Evolutionary conservation across 2,329 filamentous ascomycete species (phyloP), one percentile per base, ranked within the genome.

Genomic region (Celoporthe dispersa): DNA sequence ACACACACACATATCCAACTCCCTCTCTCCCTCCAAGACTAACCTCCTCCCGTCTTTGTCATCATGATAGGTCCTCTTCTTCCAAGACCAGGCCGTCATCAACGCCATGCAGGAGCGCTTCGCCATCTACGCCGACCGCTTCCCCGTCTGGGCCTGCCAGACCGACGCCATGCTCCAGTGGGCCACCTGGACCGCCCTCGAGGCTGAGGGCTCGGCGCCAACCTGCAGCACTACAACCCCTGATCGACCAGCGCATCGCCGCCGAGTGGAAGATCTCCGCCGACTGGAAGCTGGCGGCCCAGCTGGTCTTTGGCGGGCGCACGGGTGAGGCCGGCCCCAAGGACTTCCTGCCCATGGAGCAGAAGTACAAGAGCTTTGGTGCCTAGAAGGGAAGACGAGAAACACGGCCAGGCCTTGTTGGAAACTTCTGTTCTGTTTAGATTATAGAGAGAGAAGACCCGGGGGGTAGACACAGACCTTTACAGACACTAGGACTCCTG

Each of bases 141-240:
- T 97, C 86, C 89, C 90, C 72, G 78, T 79, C 75, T 97, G 93
- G 92, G 89, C 90, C 69, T 84, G 87, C 73, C 93, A 97, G 82
- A 90, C 90, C 73, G 87, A 87, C 79, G 94, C 87, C 80, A 97
- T 97, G 89, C 88, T 93, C 77, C 92, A 97, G 84, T 92, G 88
- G 82, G 84, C 89, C 74, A 79, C 94, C 75, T 97, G 94, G 94
- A 91, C 90, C 25, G 92, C 91, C 4, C 88, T 97, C 69, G 92
- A 94, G 83, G 86, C 90, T 71, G 93, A 96, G 79, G 94, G 94
- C 39, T 97, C 69, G 94, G 94, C 74, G 92, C 91, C 79, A 97
- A 94, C 86, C 86, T 97, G 67, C 94, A 97, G 86, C 94, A 97
- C 84, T 97, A 97, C 86, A 96, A 94, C 87, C 94, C 28, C 81